These are phyloP conservation scores for Gossypium longicalyx DNA, from an alignment of 345 rosid species.

Conservation along the genomic window DNA sequence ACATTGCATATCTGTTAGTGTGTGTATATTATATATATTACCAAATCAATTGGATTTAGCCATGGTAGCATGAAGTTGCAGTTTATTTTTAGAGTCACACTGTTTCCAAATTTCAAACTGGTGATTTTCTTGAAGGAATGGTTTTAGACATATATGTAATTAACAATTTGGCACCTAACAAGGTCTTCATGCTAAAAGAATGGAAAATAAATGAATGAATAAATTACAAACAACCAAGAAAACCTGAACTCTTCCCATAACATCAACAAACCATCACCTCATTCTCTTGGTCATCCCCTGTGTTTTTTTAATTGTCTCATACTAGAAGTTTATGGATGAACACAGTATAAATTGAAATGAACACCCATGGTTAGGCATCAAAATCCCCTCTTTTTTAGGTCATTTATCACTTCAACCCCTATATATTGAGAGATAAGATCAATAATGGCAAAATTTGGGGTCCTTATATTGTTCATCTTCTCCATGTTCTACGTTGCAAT, in stretches of 20 bases:
- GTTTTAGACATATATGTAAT: background rate
- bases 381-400: background rate
- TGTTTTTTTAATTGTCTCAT: background rate
- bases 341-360: conserved; percentile 24
- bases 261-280: conserved; percentile 1
- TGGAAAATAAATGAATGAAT: background rate
- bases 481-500: background rate
- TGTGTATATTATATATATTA: no score
- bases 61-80: no score
- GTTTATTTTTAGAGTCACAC: background rate
- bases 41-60: no score
- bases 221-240: background rate
- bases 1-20: no score
- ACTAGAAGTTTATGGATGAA: conserved; percentile 16
- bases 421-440: background rate
- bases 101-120: background rate
- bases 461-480: background rate
- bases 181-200: background rate
- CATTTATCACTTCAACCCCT: no score
- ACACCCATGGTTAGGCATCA: background rate
- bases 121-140: background rate
- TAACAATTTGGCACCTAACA: background rate
- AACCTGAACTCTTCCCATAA: background rate
- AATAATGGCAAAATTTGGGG: background rate
- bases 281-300: background rate